Evolutionary conservation across 2,329 filamentous ascomycete genomes (phyloP), one percentile per base, ranked within the genome.

Genomic region (Arachnopeziza araneosa): DNA sequence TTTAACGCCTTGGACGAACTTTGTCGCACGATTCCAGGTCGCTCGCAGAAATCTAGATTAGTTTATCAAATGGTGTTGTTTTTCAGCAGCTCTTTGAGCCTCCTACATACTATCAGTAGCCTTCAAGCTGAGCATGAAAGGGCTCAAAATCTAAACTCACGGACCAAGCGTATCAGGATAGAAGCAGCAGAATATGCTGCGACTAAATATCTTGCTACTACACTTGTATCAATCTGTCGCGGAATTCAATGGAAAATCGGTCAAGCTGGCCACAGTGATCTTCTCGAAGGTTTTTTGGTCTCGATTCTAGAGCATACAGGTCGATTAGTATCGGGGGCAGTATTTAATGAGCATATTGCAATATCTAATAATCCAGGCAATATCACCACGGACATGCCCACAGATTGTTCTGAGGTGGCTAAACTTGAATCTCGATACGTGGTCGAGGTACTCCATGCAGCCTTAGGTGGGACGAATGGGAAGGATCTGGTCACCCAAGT

Each of bases 261-360:
- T 14, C 59, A 65, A 52, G 19, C 60, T 23, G 67, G 67, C 17
- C 72, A 76, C 24, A 66, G 68, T 22, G 65, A 71, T 19, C 60
- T 78, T 5, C 65, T 78, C 19, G 77, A 79, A 67, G 77, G 77
- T 0, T 72, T 75, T 26, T 64, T 79, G 8, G 76, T 68, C 52
- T 55, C 72, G 10, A 58, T 76, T 4, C 64, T 79, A 1, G 63
- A 71, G 32, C 73, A 76, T 10, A 70, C 76, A 17, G 78, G 77
- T 0, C 72, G 70, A 26, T 60, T 77, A 22, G 64, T 80, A 6
- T 73, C 73, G 12, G 62, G 75, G 1, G 72, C 75, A 2, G 68
- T 73, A 6, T 79, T 79, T 60, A 67, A 71, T 17, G 73, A 75
- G 55, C 65, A 67, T 59, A 63, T 71, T 19, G 64, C 64, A 14